These are phyloP conservation scores for Ananas comosus DNA, from an alignment of 176 grass and related monocot species.

Conservation along the genomic window DNA sequence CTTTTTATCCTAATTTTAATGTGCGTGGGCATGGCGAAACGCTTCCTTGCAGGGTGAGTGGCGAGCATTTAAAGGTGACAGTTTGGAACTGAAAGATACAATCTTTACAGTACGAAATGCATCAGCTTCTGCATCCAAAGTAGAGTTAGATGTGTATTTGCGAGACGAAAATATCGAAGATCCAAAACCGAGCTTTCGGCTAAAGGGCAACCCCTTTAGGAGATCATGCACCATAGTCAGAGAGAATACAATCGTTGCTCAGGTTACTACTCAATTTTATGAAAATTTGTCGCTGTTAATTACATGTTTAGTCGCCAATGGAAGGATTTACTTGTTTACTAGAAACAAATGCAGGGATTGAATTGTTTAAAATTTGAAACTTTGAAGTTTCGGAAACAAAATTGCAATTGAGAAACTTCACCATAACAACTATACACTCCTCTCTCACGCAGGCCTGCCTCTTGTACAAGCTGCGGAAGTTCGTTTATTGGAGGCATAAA, in stretches of 20 bases:
- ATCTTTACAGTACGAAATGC: constrained; percentile 45
- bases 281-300: no score
- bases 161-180: constrained; percentile 29
- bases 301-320: no score
- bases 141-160: constrained; percentile 56
- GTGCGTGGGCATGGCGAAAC: no score
- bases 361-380: no score
- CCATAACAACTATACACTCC: neutral
- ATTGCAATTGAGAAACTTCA: no score
- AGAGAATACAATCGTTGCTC: constrained; percentile 58
- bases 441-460: constrained; percentile 65
- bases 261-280: constrained; percentile 32
- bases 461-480: constrained; percentile 74
- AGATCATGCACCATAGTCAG: constrained; percentile 79
- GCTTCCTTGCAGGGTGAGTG: constrained; percentile 47
- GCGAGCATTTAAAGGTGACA: constrained; percentile 57
- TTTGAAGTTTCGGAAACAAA: no score
- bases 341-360: no score
- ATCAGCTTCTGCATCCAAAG: constrained; percentile 34
- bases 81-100: constrained; percentile 37
- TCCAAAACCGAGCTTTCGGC: constrained; percentile 44
- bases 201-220: constrained; percentile 58
- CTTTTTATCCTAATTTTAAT: no score
- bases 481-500: constrained; percentile 63
- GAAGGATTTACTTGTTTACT: no score